These are phyloP conservation scores for Margaritispora aquatica DNA, from an alignment of 495 filamentous ascomycete genomes.

Conservation along the genomic window DNA sequence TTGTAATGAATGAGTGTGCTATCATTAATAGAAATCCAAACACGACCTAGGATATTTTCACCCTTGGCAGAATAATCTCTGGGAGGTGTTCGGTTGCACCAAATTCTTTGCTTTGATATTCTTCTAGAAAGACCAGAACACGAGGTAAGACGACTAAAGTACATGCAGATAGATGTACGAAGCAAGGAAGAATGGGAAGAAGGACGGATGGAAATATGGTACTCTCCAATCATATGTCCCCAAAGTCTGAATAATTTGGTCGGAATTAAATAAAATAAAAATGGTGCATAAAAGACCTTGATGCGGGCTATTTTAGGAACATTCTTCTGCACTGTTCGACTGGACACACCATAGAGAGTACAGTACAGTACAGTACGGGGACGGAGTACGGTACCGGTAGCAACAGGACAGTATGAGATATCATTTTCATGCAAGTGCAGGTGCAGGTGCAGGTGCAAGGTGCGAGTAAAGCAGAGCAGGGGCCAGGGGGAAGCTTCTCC, in stretches of 20 bases:
- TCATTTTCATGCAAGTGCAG: too few relatives aligned
- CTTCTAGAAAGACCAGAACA: background rate
- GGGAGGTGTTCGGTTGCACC: background rate
- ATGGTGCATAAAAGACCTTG: conserved; percentile 17
- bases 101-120: background rate
- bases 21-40: background rate
- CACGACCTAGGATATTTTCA: background rate
- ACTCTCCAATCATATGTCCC: conserved; percentile 6
- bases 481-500: too few relatives aligned
- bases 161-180: background rate
- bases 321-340: conserved; percentile 1
- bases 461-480: background rate
- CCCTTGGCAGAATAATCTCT: background rate
- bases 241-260: conserved; percentile 12
- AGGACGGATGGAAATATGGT: background rate
- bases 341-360: too few relatives aligned
- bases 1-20: background rate
- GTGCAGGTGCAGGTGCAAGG: background rate
- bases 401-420: too few relatives aligned
- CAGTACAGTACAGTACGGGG: too few relatives aligned
- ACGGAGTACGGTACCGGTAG: too few relatives aligned
- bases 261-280: too few relatives aligned
- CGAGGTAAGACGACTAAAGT: too few relatives aligned
- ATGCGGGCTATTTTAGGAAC: conserved; percentile 23
- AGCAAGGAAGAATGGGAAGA: background rate